Percentiles rank a stretch among this genome's conserved stretches.
These are phyloP conservation scores for Pseudohyphozyma bogoriensis DNA, from an alignment of 768 basidiomycete species.

Conservation along the genomic window DNA sequence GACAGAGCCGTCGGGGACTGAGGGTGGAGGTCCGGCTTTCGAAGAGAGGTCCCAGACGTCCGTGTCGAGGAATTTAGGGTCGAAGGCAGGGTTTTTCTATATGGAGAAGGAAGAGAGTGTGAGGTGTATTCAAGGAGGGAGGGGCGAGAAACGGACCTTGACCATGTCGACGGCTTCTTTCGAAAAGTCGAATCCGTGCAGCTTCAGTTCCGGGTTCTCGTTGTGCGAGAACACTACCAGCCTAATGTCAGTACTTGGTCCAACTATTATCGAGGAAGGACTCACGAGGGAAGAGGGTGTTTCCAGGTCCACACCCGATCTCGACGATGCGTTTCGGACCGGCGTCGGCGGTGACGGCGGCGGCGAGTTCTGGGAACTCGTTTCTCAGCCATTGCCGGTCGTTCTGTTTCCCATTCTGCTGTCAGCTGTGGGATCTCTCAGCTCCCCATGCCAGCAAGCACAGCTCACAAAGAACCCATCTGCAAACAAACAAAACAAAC, in stretches of 20 bases:
- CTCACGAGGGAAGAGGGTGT: slow-evolving; percentile 82
- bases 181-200: slow-evolving; percentile 86
- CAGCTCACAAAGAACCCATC: slow-evolving; percentile 91
- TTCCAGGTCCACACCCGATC: slow-evolving; percentile 88
- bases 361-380: slow-evolving; percentile 85
- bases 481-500: slow-evolving; percentile 70
- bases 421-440: too few relatives aligned
- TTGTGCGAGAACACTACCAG: slow-evolving; percentile 75
- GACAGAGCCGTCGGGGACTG: slow-evolving; percentile 56
- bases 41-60: slow-evolving; percentile 87
- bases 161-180: slow-evolving; percentile 79
- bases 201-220: slow-evolving; percentile 59
- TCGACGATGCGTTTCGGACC: slow-evolving; percentile 70
- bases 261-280: too few relatives aligned
- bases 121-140: neutral
- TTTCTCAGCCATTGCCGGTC: slow-evolving; percentile 89
- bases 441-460: too few relatives aligned
- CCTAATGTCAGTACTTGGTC: too few relatives aligned
- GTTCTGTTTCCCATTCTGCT: too few relatives aligned
- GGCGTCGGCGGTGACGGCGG: slow-evolving; percentile 59
- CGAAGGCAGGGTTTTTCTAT: slow-evolving; percentile 11
- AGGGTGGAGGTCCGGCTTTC: slow-evolving; percentile 47
- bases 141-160: slow-evolving; percentile 47
- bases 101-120: neutral
- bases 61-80: slow-evolving; percentile 46